Base-by-base conservation (phyloP, 495 filamentous ascomycete genomes). In the Choiromyces venosus region DNA sequence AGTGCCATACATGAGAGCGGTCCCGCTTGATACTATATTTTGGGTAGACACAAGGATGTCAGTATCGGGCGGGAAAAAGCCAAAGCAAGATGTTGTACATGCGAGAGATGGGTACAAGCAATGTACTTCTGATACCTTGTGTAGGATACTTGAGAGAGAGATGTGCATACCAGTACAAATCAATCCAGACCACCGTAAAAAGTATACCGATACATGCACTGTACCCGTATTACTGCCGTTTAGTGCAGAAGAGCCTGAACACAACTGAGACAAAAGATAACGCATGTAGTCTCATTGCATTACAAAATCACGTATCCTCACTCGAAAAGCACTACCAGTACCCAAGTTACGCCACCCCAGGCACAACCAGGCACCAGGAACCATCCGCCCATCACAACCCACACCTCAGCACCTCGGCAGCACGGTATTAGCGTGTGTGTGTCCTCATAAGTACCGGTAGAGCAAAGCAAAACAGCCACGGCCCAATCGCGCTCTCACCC, bases 401-500 rank as follows among this genome's bases (percentile, higher is more conserved):
- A 16, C 52, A 33, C 52, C 46, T 56, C n/a, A 56, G 8, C 44
- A 52, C 46, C 52, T 61, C 52, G 52, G 52, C 52, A 61, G 8
- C 5, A 9, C 19, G n/a, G 21, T 6, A 25, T 1, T 61, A 25
- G 25, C 33, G 10, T 61, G 52, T 61, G 52, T 61, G n/a, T 14
- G 25, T 29, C 25, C 52, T 61, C 52, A 14, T 29, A 12, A 12
- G 33, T 29, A n/a, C 52, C 25, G n/a, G 52, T 12, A 61, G 7
- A 16, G 25, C 25, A 33, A 25, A 61, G 25, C 52, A 61, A 25
- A 16, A 35, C 42, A 72, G 25, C 73, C 73, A 33, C 73, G 73
- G 69, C 19, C 75, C 75, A 77, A 77, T 76, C 73, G 75, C 75
- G 75, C 74, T 69, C 72, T 70, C 40, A 67, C 52, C 52, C 52